These are phyloP conservation scores for Orbilia ellipsospora DNA, from an alignment of 2,329 filamentous ascomycete genomes.

Conservation along the genomic window DNA sequence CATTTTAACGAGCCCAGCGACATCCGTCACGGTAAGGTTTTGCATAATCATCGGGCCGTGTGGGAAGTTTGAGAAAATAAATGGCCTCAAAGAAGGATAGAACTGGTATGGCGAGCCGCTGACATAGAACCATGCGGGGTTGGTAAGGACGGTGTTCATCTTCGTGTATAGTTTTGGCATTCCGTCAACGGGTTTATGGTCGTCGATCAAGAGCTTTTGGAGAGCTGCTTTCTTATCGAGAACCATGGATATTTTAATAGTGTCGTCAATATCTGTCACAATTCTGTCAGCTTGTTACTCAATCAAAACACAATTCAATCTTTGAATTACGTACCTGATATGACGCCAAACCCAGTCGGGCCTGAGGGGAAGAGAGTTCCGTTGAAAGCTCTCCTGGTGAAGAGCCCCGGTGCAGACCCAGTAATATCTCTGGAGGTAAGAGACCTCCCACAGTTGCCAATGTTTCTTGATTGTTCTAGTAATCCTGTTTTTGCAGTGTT, in stretches of 20 bases:
- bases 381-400: constrained; percentile 10
- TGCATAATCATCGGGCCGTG: constrained; percentile 84
- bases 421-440: constrained; percentile 27
- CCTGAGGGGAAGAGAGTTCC: constrained; percentile 29
- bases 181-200: constrained; percentile 77
- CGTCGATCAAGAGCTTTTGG: constrained; percentile 81
- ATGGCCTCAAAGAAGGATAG: constrained; percentile 83
- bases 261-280: constrained; percentile 83
- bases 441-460: constrained; percentile 29
- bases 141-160: constrained; percentile 68
- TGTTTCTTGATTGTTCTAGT: constrained; percentile 17
- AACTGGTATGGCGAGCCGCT: constrained; percentile 94
- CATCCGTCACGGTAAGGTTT: constrained; percentile 67
- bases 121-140: constrained; percentile 88
- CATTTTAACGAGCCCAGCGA: constrained; percentile 8
- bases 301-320: neutral
- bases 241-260: constrained; percentile 90
- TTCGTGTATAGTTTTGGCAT: constrained; percentile 87
- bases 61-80: constrained; percentile 77
- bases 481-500: constrained; percentile 25
- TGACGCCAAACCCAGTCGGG: constrained; percentile 34
- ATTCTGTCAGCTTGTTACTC: constrained; percentile 1
- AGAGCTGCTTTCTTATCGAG: constrained; percentile 82
- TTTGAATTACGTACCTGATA: constrained; percentile 31
- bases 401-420: constrained; percentile 21